A percentile compares a stretch with the other conserved stretches of the same genome.
These are phyloP conservation scores for Opeltia flavorubescens DNA, from an alignment of 495 filamentous ascomycete species.

Conservation along the genomic window DNA sequence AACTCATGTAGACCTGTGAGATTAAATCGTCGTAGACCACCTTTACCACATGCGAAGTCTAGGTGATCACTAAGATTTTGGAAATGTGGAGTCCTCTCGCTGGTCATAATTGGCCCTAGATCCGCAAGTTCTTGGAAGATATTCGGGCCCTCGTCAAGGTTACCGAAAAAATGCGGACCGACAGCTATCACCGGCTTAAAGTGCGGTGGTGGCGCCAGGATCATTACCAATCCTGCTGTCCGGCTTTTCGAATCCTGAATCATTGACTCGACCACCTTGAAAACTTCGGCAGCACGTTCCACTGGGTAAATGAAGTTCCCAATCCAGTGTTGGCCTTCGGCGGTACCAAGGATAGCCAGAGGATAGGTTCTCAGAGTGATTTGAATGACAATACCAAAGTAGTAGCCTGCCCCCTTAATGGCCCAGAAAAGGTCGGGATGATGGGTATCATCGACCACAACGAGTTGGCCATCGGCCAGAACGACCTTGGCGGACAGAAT, in stretches of 20 bases:
- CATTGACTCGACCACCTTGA: conserved; percentile 8
- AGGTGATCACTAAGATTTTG: conserved; percentile 12
- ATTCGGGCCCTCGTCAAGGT: conserved; percentile 7
- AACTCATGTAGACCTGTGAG: conserved; percentile 8
- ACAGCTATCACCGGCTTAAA: conserved; percentile 8
- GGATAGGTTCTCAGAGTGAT: conserved; percentile 15
- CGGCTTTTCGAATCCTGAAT: conserved; percentile 6
- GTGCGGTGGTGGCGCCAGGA: conserved; percentile 11
- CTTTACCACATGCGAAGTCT: conserved; percentile 9
- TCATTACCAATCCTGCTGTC: conserved; percentile 19
- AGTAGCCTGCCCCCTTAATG: conserved; percentile 37
- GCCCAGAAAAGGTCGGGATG: conserved; percentile 33
- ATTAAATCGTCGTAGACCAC: conserved; percentile 15
- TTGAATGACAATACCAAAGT: conserved; percentile 35
- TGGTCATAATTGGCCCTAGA: conserved; percentile 7
- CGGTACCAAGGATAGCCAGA: conserved; percentile 5
- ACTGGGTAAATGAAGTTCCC: conserved; percentile 18
- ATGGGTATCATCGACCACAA: conserved; percentile 16
- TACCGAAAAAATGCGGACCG: conserved; percentile 9
- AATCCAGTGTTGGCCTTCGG: conserved; percentile 11
- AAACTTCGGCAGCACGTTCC: conserved; percentile 14
- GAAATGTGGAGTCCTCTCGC: conserved; percentile 2
- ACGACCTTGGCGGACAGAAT: conserved; percentile 20
- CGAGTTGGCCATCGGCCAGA: conserved; percentile 17
- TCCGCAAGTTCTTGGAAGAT: conserved; percentile 9